Conservation (phyloP, 2,329 filamentous ascomycete species). For the Penicillium decumbens region DNA sequence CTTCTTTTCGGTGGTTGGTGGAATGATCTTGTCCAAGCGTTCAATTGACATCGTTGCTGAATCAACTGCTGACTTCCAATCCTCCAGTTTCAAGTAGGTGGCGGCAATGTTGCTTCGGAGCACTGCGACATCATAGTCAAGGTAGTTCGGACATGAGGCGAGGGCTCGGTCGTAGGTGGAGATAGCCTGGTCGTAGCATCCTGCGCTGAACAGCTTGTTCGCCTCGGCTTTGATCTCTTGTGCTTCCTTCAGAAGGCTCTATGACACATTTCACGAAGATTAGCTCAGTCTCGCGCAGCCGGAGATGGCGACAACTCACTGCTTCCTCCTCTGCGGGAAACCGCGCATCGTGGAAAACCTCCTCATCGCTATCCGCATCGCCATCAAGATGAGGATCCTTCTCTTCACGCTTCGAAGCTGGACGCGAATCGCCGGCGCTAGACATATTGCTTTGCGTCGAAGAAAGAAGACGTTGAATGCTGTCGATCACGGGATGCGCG, state of each 20-base stretch:
- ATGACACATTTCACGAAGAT: slow-evolving; percentile 3
- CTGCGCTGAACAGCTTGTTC: slow-evolving; percentile 71
- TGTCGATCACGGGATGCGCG: slow-evolving; percentile 4
- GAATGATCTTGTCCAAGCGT: slow-evolving; percentile 60
- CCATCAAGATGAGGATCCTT: slow-evolving; percentile 13
- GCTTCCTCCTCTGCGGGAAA: slow-evolving; percentile 48
- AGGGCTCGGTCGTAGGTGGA: slow-evolving; percentile 77
- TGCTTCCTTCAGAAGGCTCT: slow-evolving; percentile 67
- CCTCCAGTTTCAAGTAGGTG: slow-evolving; percentile 75
- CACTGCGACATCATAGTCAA: slow-evolving; percentile 83
- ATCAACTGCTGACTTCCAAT: slow-evolving; percentile 79
- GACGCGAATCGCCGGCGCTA: neutral
- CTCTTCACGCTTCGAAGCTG: slow-evolving; percentile 1
- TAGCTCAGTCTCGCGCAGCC: slow-evolving; percentile 1
- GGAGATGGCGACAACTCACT: slow-evolving; percentile 26
- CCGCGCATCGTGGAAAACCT: slow-evolving; percentile 41
- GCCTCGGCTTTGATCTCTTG: slow-evolving; percentile 68
- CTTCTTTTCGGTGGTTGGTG: slow-evolving; percentile 32
- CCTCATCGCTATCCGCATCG: slow-evolving; percentile 36
- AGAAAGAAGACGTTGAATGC: neutral
- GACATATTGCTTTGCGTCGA: slow-evolving; percentile 16
- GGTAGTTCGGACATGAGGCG: slow-evolving; percentile 71
- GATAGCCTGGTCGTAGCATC: slow-evolving; percentile 71
- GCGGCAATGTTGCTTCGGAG: slow-evolving; percentile 84
- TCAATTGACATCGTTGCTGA: slow-evolving; percentile 69